These are phyloP conservation scores for Clathrus columnatus DNA, from an alignment of 768 basidiomycete genomes.

Conservation along the genomic window DNA sequence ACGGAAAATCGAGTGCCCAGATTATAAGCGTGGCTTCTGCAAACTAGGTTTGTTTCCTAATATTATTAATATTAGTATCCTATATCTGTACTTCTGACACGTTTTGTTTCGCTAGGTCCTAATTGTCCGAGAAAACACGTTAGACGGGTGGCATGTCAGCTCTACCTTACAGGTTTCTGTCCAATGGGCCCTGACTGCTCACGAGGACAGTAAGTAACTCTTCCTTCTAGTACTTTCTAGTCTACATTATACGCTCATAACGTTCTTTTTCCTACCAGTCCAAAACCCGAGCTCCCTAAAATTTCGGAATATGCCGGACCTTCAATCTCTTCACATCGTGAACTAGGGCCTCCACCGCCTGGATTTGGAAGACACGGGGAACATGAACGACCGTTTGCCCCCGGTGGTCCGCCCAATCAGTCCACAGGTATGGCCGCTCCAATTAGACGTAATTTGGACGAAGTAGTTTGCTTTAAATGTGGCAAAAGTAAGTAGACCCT, in stretches of 20 bases:
- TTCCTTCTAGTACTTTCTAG: conserved; percentile 2
- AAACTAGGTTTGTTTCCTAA: conserved; percentile 60
- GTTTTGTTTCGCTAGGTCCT: conserved; percentile 47
- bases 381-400: conserved; percentile 46
- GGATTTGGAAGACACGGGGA: conserved; percentile 82
- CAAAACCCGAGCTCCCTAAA: conserved; percentile 64
- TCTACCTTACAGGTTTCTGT: conserved; percentile 90
- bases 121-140: conserved; percentile 88
- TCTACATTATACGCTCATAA: conserved; percentile 9
- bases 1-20: conserved; percentile 85
- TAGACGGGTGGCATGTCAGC: conserved; percentile 81
- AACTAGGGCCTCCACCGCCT: conserved; percentile 85
- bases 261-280: conserved; percentile 36
- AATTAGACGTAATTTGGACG: conserved; percentile 62
- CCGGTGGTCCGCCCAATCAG: conserved; percentile 23
- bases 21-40: conserved; percentile 94
- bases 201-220: conserved; percentile 69
- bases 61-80: conserved; percentile 5
- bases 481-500: conserved; percentile 30
- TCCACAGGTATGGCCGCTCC: conserved; percentile 29
- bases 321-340: conserved; percentile 62
- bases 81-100: conserved; percentile 3
- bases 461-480: conserved; percentile 77
- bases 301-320: conserved; percentile 72
- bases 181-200: conserved; percentile 83